Base-by-base conservation (phyloP, 2,329 filamentous ascomycete species). In the Stromatinia cepivora region DNA sequence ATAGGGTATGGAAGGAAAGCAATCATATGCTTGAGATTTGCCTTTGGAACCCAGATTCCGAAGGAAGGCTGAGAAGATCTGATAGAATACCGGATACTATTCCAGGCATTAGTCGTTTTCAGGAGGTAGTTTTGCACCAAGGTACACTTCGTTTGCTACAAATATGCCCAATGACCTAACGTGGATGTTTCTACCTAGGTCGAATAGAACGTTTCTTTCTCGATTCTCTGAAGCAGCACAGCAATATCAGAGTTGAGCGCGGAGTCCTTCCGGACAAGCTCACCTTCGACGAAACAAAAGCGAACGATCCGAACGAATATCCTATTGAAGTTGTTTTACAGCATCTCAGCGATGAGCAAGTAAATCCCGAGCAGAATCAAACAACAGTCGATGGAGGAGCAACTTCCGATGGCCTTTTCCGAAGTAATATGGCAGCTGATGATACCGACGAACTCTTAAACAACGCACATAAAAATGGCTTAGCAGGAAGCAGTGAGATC, bases 121-220 rank as follows among this genome's bases (percentile, higher is more conserved):
- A 87, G 67, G 85, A 92, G 75, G 85, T 88, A 4, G 87, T 91
- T 5, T 78, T 93, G 52, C 90, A 92, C 73, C 90, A 93, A 79
- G 90, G 89, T 70, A 59, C 8, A 36, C 59, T 39, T 25, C 34
- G 34, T 8, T 7, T 25, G 54, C 22, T 15, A 58, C 22, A 45
- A 36, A 42, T 42, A 31, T 20, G 15, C 1, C 9, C 17, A 56
- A 20, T 48, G 25, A 45, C 17, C 57, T 66, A 25, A 64, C 31
- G n/a, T 25, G 15, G 20, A 63, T 20, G 22, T 46, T 34, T 59
- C 17, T 48, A 22, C 4, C 17, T n/a, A 75, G 73, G 73, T 17
- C 85, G 89, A 1, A 87, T 92, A 70, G 90, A 92, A 76, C 81
- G 84, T 1, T 90, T 89, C 76, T 88, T 91, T 73, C 81, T 90